Evolutionary conservation across 805 yeast genomes (phyloP).

Genomic region (Cyberlindnera xylosilytica): DNA sequence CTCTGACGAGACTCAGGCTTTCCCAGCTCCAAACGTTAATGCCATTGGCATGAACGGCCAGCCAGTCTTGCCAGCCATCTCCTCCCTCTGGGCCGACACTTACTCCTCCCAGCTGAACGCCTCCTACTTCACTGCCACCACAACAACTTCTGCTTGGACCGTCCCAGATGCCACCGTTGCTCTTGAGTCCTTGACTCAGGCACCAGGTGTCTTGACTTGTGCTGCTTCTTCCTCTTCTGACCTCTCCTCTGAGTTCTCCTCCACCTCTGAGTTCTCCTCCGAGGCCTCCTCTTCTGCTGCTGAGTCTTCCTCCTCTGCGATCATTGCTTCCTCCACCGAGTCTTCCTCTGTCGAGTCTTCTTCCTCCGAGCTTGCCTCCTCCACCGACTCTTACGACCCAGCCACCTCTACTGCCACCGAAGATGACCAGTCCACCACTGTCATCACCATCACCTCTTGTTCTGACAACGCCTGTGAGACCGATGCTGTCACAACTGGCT

Average conservation of each 20-base stretch:
- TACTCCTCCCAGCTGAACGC: conserved; percentile 27
- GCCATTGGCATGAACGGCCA: conserved; percentile 35
- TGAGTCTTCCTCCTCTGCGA: conserved; percentile 10
- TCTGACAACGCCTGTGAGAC: conserved; percentile 4
- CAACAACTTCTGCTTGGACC: conserved; percentile 26
- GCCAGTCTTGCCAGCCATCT: conserved; percentile 31
- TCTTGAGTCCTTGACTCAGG: conserved; percentile 13
- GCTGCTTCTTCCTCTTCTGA: conserved; percentile 8
- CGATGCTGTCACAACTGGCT: conserved; percentile 7
- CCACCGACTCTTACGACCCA: conserved; percentile 12
- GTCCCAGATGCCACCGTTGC: conserved; percentile 17
- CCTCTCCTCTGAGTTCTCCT: conserved; percentile 10
- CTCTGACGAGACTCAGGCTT: conserved; percentile 24
- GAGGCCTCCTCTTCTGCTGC: conserved; percentile 1
- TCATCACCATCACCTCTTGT: conserved; percentile 9
- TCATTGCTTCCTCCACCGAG: conserved; percentile 1
- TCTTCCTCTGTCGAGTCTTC: conserved; percentile 1
- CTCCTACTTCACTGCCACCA: conserved; percentile 31
- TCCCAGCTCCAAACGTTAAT: conserved; percentile 37
- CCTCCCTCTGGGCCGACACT: conserved; percentile 32
- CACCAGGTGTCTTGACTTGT: conserved; percentile 9
- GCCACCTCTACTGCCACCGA: conserved; percentile 11
- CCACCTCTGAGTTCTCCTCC: conserved; percentile 4
- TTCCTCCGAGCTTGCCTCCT: conserved; percentile 1
- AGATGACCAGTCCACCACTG: conserved; percentile 1